Evolutionary conservation across 164 flowering plant genomes (phyloP), one percentile per base, ranked within the genome.

Genomic region (Malania oleifera): DNA sequence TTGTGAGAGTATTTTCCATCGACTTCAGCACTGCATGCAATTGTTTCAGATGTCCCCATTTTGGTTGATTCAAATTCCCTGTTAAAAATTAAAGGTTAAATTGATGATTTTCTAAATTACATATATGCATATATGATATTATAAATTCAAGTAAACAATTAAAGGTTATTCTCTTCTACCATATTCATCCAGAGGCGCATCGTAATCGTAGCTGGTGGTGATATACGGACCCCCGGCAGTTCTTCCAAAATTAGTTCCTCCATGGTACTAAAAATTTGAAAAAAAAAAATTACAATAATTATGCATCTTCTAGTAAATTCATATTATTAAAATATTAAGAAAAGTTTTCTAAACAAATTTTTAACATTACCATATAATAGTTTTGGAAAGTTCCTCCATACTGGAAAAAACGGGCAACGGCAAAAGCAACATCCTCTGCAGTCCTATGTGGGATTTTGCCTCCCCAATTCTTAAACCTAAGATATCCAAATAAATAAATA

Each of bases 341-440:
- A 14, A 4, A 40, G 38, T 34, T 34, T 7, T 7, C 11, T 34
- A 34, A 34, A 7, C 10, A 34, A 34, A 34, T 7, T 1, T 34
- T 34, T 34, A 4, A 3, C 5, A 50, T 28, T 24, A 75, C 90
- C 91, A 87, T 89, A 62, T 87, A 85, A 44, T 89, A 87, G 29
- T 85, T 87, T 35, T 80, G 81, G 53, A 86, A 67, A 0, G 83
- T 70, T 13, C 93, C 95, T 0, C 85, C 88, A 0, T 3, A 29
- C 37, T 83, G 82, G 63, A 73, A 82, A 59, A 83, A 87, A 1
- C 79, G 63, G 1, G 91, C 91, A 24, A 83, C 84, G 0, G 90
- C 50, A 62, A n/a, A 82, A 7, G 91, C 83, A 27, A 85, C 29
- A 70, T 87, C 97, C 56, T 87, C 91, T 11, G 87, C 81, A 1